Evolutionary conservation across 2,329 filamentous ascomycete genomes (phyloP), one percentile per base, ranked within the genome.

Genomic region (Apiospora hydei): DNA sequence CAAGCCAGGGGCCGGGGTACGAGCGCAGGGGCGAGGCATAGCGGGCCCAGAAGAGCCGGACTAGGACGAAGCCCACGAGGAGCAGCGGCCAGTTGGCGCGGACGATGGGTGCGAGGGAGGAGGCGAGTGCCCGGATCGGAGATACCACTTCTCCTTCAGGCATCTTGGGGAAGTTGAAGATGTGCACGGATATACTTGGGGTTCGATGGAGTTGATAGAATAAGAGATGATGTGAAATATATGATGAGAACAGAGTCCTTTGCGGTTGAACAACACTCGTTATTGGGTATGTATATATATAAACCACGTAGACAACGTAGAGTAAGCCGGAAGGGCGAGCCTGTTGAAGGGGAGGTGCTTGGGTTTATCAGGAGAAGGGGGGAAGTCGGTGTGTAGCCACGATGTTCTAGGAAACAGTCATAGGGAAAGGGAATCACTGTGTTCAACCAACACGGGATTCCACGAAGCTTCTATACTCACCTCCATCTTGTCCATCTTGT

Each of bases 21-120:
- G 74, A 73, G 38, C 79, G 78, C 21, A 80, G 72, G 0, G 79
- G 77, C 0, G 78, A 78, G 78, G 79, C 80, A 70, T 83, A 84
- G 1, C 81, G 77, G 38, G 78, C 79, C 47, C 79, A 80, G 2
- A 76, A 67, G 57, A 81, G 75, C 3, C 82, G 77, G n/a, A 76
- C 38, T 44, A 77, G 69, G 24, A 82, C 73, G 71, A 81, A 77
- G 11, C 76, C 67, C 0, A 78, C 78, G n/a, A 81, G 71, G 2
- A 81, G 74, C 10, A 81, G 75, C 13, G 76, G 74, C 69, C 81
- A 78, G 70, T 83, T 80, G 24, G 77, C 75, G 53, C 77, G 78
- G 34, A 81, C 77, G 68, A 82, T 78, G 1, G 76, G 71, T 14
- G 83, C 74, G 1, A 79, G 76, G 1, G 81, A 75, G 18, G 75